phyloP scores from a whole-genome alignment of 805 yeast genomes.

The Ogataea ramenticola region DNA sequence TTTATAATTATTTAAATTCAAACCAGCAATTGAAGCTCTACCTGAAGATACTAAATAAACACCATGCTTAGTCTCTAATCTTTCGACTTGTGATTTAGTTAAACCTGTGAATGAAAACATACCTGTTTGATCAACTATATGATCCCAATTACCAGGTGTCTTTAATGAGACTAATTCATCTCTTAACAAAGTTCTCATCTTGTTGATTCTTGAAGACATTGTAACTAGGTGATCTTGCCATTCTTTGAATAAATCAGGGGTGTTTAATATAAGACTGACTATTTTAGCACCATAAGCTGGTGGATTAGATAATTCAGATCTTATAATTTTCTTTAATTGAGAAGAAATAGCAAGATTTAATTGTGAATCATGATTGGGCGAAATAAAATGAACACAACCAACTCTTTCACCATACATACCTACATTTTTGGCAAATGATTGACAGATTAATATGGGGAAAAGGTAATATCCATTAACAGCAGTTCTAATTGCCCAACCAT shows the following conservation, averaged over 20 bases:
- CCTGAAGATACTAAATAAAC: conserved; percentile 79
- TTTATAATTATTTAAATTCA: conserved; percentile 71
- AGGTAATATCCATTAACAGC: conserved; percentile 44
- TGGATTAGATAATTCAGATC: conserved; percentile 88
- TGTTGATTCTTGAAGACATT: conserved; percentile 77
- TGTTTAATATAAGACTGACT: conserved; percentile 66
- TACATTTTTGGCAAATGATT: conserved; percentile 93
- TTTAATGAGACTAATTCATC: conserved; percentile 49
- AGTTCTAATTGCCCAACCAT: conserved; percentile 73
- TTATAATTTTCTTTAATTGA: conserved; percentile 66
- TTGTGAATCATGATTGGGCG: conserved; percentile 34
- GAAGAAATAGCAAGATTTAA: conserved; percentile 56
- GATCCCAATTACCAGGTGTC: conserved; percentile 93
- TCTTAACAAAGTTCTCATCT: conserved; percentile 70
- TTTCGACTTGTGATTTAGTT: conserved; percentile 63
- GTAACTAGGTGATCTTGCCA: conserved; percentile 82
- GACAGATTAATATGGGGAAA: conserved; percentile 71
- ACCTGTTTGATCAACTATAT: conserved; percentile 84
- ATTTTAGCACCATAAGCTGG: conserved; percentile 95
- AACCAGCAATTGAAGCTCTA: conserved; percentile 90
- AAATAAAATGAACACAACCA: conserved; percentile 80
- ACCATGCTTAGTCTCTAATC: conserved; percentile 71
- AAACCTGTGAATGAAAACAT: conserved; percentile 96
- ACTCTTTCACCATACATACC: conserved; percentile 98
- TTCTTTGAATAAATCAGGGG: conserved; percentile 59